Evolutionary conservation across 352 stramenopile species (phyloP), one percentile per base, ranked within the genome.

Genomic region (Phytopythium ostracodes): DNA sequence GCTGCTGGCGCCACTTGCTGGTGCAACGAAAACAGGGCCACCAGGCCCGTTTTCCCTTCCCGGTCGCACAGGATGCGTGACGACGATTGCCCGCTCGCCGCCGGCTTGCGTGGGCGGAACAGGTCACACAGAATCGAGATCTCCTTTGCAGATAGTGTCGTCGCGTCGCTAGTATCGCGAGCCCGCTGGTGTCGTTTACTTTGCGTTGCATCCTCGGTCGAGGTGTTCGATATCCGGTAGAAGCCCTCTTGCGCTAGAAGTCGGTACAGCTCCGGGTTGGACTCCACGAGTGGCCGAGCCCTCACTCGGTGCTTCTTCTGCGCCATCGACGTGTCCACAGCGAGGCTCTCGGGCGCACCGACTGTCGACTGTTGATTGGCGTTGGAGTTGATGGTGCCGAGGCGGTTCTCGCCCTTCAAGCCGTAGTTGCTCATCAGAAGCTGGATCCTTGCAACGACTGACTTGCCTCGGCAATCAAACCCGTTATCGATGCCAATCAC

Each of bases 361-460:
- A 46, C 9, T 10, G 2, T 43, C 35, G 22, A 31, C 18, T 31
- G n/a, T 4, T 46, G 33, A 14, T 49, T 36, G 6, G 7, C 25
- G 22, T 22, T 36, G 15, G 24, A 0, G 25, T 50, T 60, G 24
- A n/a, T 24, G 2, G 2, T 29, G 20, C 60, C 49, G 42, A 72
- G 65, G 24, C 43, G 63, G 27, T 84, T 60, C 31, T 77, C 72
- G 8, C 81, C 81, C 60, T 85, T 89, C 5, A 87, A 44, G 15
- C 81, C 92, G 51, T 94, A 95, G 65, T 96, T 97, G 61, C 84
- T 94, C 60, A 97, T 75, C 15, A 98, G 65, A 17, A 98, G 66
- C 59, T 98, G 89, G 5, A 98, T 65, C 35, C 82, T 77, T 6
- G 88, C n/a, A 62, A 66, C 40, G 38, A 12, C 24, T 22, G 46